phyloP scores from a whole-genome alignment of 371 early-diverging fungal species.

The Rhizomucor miehei region DNA sequence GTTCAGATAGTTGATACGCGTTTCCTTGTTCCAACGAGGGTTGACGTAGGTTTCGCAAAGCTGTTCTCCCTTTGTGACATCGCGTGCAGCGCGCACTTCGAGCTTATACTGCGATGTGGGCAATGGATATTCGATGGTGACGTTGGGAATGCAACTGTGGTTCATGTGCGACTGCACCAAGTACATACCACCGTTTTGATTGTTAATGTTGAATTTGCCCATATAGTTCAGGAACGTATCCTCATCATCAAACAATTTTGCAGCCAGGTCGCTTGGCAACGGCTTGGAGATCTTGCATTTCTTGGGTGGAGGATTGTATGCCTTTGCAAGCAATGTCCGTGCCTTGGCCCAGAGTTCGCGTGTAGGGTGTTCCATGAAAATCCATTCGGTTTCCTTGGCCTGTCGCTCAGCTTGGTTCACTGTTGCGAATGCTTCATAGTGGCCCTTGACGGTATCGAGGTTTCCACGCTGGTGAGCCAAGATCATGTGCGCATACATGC shows the following conservation, averaged over 20 bases:
- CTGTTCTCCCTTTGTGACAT: slow-evolving; percentile 58
- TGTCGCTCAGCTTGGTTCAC: slow-evolving; percentile 64
- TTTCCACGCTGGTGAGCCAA: slow-evolving; percentile 58
- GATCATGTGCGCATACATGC: slow-evolving; percentile 56
- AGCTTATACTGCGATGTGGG: slow-evolving; percentile 51
- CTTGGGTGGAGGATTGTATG: slow-evolving; percentile 48
- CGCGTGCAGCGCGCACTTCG: slow-evolving; percentile 52
- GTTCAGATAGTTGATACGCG: slow-evolving; percentile 52
- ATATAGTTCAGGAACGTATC: slow-evolving; percentile 59
- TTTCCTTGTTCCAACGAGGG: slow-evolving; percentile 64
- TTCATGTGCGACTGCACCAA: slow-evolving; percentile 62
- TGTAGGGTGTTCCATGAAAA: slow-evolving; percentile 57
- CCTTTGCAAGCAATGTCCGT: slow-evolving; percentile 41
- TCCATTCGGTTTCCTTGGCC: slow-evolving; percentile 65
- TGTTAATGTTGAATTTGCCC: slow-evolving; percentile 68
- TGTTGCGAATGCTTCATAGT: slow-evolving; percentile 63
- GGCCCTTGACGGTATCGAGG: slow-evolving; percentile 45
- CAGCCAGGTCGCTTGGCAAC: slow-evolving; percentile 41
- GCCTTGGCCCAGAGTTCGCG: slow-evolving; percentile 56
- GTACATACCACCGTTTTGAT: slow-evolving; percentile 68
- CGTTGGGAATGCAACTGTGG: slow-evolving; percentile 56
- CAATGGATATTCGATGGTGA: slow-evolving; percentile 52
- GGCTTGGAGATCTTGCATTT: slow-evolving; percentile 54
- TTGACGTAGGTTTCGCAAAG: slow-evolving; percentile 62
- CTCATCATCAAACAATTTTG: slow-evolving; percentile 51